These are phyloP conservation scores for Aspergillus fumigatus DNA, from an alignment of 2,329 filamentous ascomycete genomes.

Conservation along the genomic window DNA sequence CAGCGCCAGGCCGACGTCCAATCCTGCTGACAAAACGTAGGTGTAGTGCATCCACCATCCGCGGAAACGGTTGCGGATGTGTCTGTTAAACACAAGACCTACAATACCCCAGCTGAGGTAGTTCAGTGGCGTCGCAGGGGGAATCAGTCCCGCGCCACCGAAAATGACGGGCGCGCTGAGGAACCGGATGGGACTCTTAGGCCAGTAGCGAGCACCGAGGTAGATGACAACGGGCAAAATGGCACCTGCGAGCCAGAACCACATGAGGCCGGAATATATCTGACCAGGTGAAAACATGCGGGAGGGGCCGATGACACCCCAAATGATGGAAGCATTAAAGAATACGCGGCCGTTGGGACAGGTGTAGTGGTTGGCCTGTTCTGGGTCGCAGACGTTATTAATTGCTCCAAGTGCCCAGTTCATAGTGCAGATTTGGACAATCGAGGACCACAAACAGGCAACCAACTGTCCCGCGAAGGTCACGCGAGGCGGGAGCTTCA, in stretches of 20 bases:
- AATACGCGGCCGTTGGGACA: constrained; percentile 57
- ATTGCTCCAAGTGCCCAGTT: constrained; percentile 53
- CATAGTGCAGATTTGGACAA: constrained; percentile 46
- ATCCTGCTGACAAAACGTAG: constrained; percentile 67
- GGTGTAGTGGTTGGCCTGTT: constrained; percentile 55
- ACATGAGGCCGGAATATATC: constrained; percentile 61
- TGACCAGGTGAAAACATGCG: constrained; percentile 63
- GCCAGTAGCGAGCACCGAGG: constrained; percentile 57
- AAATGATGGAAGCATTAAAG: constrained; percentile 67
- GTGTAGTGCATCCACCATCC: constrained; percentile 78
- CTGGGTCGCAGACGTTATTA: constrained; percentile 57
- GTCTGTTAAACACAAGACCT: constrained; percentile 65
- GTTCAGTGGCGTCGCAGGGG: constrained; percentile 66
- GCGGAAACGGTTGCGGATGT: constrained; percentile 59
- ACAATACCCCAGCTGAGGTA: constrained; percentile 68
- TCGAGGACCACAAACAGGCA: constrained; percentile 46
- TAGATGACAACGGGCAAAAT: constrained; percentile 60
- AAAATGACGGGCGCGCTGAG: constrained; percentile 66
- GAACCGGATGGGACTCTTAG: constrained; percentile 59
- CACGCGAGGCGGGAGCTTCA: constrained; percentile 51
- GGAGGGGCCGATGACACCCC: constrained; percentile 67
- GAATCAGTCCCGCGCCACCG: constrained; percentile 59
- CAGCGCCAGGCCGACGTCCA: constrained; percentile 64
- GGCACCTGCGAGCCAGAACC: constrained; percentile 67
- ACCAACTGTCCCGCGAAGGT: constrained; percentile 51